These are phyloP conservation scores for Citropsis articulata DNA, from an alignment of 345 rosid genomes.

Conservation along the genomic window DNA sequence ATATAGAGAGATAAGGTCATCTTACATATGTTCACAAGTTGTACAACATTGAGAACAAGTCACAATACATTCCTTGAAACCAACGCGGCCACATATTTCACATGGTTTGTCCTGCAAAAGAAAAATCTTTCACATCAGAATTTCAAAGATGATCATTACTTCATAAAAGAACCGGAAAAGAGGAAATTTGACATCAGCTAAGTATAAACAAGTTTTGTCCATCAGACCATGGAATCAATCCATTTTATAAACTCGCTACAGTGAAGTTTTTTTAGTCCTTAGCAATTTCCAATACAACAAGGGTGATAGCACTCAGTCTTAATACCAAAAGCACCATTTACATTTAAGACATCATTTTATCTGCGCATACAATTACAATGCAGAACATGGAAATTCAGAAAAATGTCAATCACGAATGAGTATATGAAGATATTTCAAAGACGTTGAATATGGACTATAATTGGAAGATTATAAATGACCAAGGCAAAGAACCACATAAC, in stretches of 20 bases:
- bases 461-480: neutral
- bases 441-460: neutral
- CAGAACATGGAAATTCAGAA: neutral
- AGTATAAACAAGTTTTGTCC: neutral
- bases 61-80: slow-evolving; percentile 20
- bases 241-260: neutral
- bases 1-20: slow-evolving; percentile 4
- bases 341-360: neutral
- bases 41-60: slow-evolving; percentile 42
- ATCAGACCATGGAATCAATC: neutral
- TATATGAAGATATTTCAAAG: neutral
- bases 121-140: neutral
- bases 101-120: slow-evolving; percentile 34
- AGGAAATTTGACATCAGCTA: neutral
- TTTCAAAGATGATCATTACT: neutral
- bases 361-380: neutral
- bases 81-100: slow-evolving; percentile 44
- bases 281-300: neutral
- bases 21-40: slow-evolving; percentile 50
- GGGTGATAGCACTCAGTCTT: neutral
- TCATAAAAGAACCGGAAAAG: neutral
- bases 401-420: neutral
- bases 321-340: neutral
- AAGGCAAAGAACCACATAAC: neutral
- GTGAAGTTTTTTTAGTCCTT: neutral